Base-by-base conservation (phyloP, 257 asterid species). In the Asclepias syriaca region DNA sequence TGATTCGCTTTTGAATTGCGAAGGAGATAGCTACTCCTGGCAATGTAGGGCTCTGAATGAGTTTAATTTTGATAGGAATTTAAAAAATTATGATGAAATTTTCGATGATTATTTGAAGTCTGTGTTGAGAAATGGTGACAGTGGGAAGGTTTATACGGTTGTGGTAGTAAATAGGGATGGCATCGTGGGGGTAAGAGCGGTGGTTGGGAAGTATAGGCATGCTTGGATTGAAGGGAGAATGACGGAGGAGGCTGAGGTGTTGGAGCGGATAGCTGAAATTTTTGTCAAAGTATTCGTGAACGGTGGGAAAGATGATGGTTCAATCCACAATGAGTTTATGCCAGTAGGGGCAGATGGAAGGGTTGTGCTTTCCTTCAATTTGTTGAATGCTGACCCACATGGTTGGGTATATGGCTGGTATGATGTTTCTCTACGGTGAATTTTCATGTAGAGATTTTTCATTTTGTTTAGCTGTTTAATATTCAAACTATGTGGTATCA, bases 271-370 rank as follows among this genome's bases (percentile, higher is more conserved):
- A 72, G 90, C 90, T 0, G 89, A 90, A 85, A 80, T 90, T 60
- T 92, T 95, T 48, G 87, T 88, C 71, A 81, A 81, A 61, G 89
- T 86, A 43, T 91, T 94, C 76, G 83, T 86, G 74, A 89, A 92
- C 78, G 98, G 98, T 69, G 96, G 95, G 74, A 94, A 78, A 79
- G 92, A 91, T 71, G 95, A 91, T 79, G 96, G 92, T 34, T 79
- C 87, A 4, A 85, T 95, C 71, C 78, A 79, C 55, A 96, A 90
- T 72, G 99, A 90, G 87, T 91, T 94, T 84, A 91, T 94, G 97
- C 99, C 98, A 0, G 92, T 90, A n/a, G 99, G 94, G 69, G 93
- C 97, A 6, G 99, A 95, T 83, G 98, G 98, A 72, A 95, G 72
- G 80, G 81, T 91, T 65, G 99, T 92, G 81, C 91, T 95, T 73